Conservation (phyloP, 306 rosid species). For the Quercus glauca region DNA sequence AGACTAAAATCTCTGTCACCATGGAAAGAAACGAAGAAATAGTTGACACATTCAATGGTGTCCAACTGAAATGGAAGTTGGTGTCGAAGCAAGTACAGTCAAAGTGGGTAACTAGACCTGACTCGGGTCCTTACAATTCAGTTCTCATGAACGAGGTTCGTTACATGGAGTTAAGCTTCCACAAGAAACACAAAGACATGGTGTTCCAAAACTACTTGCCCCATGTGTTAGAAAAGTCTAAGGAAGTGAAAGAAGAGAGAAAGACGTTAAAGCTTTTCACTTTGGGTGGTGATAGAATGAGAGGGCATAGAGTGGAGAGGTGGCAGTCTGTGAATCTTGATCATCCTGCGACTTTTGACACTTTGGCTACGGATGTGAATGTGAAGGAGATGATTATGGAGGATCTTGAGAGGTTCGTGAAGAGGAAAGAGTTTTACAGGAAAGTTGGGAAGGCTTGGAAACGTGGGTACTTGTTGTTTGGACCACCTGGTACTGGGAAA, state of each 20-base stretch:
- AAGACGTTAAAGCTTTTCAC: constrained; percentile 21
- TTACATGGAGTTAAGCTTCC: constrained; percentile 17
- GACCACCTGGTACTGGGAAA: constrained; percentile 33
- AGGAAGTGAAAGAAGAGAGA: constrained; percentile 7
- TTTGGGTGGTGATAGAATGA: not conserved
- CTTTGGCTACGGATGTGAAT: constrained; percentile 27
- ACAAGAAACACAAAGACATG: constrained; percentile 18
- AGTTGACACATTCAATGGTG: constrained; percentile 14
- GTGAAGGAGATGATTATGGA: constrained; percentile 15
- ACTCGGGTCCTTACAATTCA: not conserved
- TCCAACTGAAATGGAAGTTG: constrained; percentile 21
- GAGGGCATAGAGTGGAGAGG: not conserved
- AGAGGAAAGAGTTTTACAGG: constrained; percentile 22
- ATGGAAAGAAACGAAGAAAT: constrained; percentile 18
- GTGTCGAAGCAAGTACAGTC: constrained; percentile 1
- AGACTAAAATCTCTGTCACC: constrained; percentile 2
- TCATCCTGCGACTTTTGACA: constrained; percentile 22
- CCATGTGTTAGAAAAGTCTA: constrained; percentile 2
- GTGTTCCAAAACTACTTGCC: constrained; percentile 12
- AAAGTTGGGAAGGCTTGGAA: constrained; percentile 33
- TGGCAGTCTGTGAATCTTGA: constrained; percentile 18
- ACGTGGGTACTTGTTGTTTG: constrained; percentile 30
- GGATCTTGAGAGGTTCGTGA: constrained; percentile 27
- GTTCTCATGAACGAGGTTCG: not conserved
- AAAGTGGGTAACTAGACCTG: not conserved